Evolutionary conservation across 1,139 yeast genomes (phyloP).

Genomic region (Pichia sp.): DNA sequence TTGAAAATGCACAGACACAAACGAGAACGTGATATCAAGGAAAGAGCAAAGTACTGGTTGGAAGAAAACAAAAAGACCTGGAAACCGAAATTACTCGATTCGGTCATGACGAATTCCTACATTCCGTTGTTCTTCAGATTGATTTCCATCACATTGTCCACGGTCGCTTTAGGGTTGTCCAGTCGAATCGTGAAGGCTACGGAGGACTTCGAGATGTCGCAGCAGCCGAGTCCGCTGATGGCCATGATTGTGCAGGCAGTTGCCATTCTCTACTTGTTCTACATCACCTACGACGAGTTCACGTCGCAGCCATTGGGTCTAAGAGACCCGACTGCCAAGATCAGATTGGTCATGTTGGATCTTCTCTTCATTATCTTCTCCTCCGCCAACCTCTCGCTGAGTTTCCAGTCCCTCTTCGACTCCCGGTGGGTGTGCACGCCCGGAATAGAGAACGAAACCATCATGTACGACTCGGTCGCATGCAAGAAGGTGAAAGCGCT

Average conservation of each 20-base stretch:
- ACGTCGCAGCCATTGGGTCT: slow-evolving; percentile 89
- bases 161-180: slow-evolving; percentile 67
- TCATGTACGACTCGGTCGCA: slow-evolving; percentile 32
- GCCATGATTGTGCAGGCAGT: slow-evolving; percentile 81
- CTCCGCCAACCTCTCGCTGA: slow-evolving; percentile 83
- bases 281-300: slow-evolving; percentile 89
- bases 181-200: slow-evolving; percentile 57
- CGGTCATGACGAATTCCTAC: slow-evolving; percentile 73
- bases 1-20: slow-evolving; percentile 26
- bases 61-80: slow-evolving; percentile 62
- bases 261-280: slow-evolving; percentile 74
- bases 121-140: slow-evolving; percentile 77
- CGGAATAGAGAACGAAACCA: slow-evolving; percentile 18
- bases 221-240: slow-evolving; percentile 91
- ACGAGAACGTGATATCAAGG: slow-evolving; percentile 30
- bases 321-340: slow-evolving; percentile 78
- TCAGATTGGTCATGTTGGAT: slow-evolving; percentile 76
- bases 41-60: slow-evolving; percentile 69
- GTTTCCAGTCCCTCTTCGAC: slow-evolving; percentile 83
- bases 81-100: slow-evolving; percentile 56
- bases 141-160: slow-evolving; percentile 59
- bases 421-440: slow-evolving; percentile 73
- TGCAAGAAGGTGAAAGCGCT: slow-evolving; percentile 82
- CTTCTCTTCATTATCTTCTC: slow-evolving; percentile 86
- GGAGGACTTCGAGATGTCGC: slow-evolving; percentile 48